Evolutionary conservation across 2,329 filamentous ascomycete genomes (phyloP), one percentile per base, ranked within the genome.

Genomic region (Phialocephala subalpina): DNA sequence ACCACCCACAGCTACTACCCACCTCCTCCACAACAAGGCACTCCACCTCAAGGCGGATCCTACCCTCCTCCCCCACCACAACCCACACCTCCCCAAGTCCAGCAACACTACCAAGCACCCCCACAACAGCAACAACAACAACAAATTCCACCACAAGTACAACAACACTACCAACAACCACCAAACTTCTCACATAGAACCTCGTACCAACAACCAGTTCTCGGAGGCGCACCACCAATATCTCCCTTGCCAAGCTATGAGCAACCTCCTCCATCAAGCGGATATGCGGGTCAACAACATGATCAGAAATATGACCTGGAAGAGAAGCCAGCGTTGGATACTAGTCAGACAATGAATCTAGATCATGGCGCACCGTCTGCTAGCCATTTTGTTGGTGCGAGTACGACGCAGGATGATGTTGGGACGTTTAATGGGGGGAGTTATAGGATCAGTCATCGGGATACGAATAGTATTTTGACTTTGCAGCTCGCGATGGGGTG

Each of bases 391-490:
- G 77, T 83, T 6, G 92, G 92, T 35, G 88, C 86, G 0, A 79
- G 80, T 36, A 82, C 90, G 0, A 85, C 86, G 0, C 83, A 88
- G 35, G 96, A 98, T 78, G 94, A 97, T 72, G 88, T 97, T 1
- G 96, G 96, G n/a, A 96, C 92, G 0, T 99, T 98, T 83, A 98
- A 98, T 77, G 96, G 96, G 18, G 96, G 96, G 14, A 95, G 92
- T 75, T 99, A 95, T 77, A 87, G 96, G 52, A 94, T 98, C 76
- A 96, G 92, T 74, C 96, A 99, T 76, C 86, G 96, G 25, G 94
- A 97, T 78, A 90, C 88, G 65, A 99, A 98, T 78, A 94, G 92
- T 0, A 90, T 97, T 71, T 79, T 97, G 68, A 98, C 94, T 0
- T 80, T 97, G 25, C 95, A 97, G 78, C 81, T 98, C 55, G 95